Evolutionary conservation across 257 asterid species (phyloP).

Genomic region (Mitragyna speciosa): DNA sequence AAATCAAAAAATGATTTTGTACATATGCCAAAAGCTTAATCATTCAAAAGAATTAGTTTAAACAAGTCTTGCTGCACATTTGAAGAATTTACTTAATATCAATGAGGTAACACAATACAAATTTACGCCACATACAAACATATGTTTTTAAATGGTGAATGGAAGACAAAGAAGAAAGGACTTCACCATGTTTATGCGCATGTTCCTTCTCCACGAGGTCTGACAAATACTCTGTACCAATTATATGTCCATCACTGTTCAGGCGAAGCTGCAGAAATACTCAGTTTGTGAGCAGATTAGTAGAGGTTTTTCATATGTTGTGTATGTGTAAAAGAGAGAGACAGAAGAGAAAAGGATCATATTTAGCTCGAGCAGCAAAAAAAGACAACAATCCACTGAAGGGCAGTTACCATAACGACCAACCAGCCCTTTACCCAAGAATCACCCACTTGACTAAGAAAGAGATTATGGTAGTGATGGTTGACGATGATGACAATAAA

Average conservation of each 20-base stretch:
- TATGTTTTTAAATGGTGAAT: not conserved
- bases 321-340: not conserved
- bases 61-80: not conserved
- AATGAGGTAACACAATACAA: not conserved
- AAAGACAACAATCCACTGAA: not conserved
- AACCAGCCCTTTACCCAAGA: no score
- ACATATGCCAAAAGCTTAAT: no score
- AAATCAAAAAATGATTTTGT: not conserved
- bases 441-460: not conserved
- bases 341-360: not conserved
- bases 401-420: not conserved
- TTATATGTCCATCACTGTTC: conserved; percentile 67
- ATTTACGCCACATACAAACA: not conserved
- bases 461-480: not conserved
- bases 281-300: conserved; percentile 28
- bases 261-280: conserved; percentile 76
- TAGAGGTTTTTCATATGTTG: not conserved
- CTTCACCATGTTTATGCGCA: conserved; percentile 79
- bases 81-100: not conserved
- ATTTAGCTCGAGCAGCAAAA: not conserved
- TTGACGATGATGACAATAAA: no score
- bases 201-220: conserved; percentile 97
- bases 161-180: conserved; percentile 9
- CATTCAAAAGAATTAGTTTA: not conserved
- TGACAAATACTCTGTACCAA: conserved; percentile 86